phyloP scores from a whole-genome alignment of 2,329 filamentous ascomycete species.

The Trichoderma cornu-damae region DNA sequence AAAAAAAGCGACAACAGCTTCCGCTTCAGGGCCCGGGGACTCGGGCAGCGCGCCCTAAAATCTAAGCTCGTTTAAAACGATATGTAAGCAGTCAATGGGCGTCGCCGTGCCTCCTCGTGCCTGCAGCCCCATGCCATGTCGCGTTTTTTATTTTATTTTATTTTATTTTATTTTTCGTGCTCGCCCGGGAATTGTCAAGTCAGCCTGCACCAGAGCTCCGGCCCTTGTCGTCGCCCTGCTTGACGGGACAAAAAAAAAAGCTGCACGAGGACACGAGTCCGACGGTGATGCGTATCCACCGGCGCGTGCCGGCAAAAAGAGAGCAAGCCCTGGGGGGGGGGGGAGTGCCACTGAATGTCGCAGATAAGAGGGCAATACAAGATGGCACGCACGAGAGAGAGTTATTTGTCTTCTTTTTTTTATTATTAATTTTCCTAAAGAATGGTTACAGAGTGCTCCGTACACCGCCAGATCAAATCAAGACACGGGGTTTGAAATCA shows the following conservation, averaged over 20 bases:
- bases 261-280: not conserved
- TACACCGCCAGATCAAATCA: slow-evolving; percentile 11
- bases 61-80: slow-evolving; percentile 4
- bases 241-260: not conserved
- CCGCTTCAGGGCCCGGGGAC: not conserved
- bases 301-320: no score
- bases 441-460: not conserved
- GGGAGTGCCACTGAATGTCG: slow-evolving; percentile 6
- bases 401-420: no score
- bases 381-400: not conserved
- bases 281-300: no score
- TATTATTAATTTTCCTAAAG: not conserved
- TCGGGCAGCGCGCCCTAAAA: slow-evolving; percentile 13
- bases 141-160: not conserved
- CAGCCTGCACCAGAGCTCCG: slow-evolving; percentile 2
- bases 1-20: not conserved
- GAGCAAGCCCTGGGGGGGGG: slow-evolving; percentile 15
- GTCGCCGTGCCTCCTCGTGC: not conserved
- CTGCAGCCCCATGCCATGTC: not conserved
- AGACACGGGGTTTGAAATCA: slow-evolving; percentile 4
- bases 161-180: not conserved
- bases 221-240: slow-evolving; percentile 3
- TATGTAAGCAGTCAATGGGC: no score
- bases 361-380: slow-evolving; percentile 11
- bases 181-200: slow-evolving; percentile 16